phyloP scores from a whole-genome alignment of 192 early-diverging fungal species.

The Linderina pennispora region DNA sequence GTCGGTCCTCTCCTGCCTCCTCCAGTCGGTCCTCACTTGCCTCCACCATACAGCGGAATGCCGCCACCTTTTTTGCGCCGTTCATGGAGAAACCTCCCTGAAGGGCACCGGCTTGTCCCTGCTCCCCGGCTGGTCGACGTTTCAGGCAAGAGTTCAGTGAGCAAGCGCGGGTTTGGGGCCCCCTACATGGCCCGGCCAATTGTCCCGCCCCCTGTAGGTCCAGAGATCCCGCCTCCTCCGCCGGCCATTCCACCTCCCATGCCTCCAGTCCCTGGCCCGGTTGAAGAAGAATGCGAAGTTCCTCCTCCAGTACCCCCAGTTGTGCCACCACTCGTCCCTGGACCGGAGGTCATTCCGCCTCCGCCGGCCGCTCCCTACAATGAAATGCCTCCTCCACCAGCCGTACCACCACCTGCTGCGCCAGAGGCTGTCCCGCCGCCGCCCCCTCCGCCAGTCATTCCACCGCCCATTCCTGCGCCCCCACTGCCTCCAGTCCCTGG shows the following conservation, averaged over 20 bases:
- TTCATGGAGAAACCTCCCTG: no score
- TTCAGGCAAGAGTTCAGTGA: no score
- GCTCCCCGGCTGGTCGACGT: no score
- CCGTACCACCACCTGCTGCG: background rate
- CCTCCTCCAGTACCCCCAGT: background rate
- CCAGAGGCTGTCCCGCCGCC: background rate
- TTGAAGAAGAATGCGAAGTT: background rate
- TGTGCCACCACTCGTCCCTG: background rate
- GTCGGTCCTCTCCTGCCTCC: background rate
- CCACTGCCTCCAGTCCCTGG: background rate
- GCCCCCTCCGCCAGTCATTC: background rate
- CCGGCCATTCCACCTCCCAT: background rate
- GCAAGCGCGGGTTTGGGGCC: no score
- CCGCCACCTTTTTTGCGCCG: no score
- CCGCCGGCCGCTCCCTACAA: background rate
- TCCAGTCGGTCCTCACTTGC: background rate
- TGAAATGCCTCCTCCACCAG: background rate
- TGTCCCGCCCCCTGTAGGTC: slow-evolving; percentile 18
- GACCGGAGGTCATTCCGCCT: background rate
- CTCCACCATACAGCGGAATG: background rate
- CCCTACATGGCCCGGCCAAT: slow-evolving; percentile 33
- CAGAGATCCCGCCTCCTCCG: background rate
- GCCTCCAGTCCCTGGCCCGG: background rate
- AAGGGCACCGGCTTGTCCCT: no score
- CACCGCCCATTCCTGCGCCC: background rate